These are phyloP conservation scores for Edaphochlamys debaryana DNA, from an alignment of 139 green algal species.

Conservation along the genomic window DNA sequence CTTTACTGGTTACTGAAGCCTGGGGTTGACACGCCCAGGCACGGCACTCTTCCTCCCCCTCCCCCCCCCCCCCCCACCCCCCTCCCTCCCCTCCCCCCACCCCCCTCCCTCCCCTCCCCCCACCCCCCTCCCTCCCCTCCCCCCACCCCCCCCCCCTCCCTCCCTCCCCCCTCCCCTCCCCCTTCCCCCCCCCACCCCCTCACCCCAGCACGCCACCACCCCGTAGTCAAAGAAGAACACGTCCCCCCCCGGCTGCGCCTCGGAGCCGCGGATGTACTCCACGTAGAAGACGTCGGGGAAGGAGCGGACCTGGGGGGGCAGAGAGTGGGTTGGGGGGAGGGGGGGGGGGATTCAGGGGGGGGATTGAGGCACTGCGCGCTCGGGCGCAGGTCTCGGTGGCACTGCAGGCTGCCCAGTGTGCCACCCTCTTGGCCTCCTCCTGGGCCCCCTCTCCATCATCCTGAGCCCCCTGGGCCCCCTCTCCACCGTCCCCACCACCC, in stretches of 20 bases:
- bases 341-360: neutral
- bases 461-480: too few species aligned
- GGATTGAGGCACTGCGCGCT: too few species aligned
- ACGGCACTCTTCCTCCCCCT: too few species aligned
- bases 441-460: too few species aligned
- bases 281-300: slow-evolving; percentile 65
- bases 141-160: neutral
- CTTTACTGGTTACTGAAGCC: too few species aligned
- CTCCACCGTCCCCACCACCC: too few species aligned
- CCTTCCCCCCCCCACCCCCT: neutral
- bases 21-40: too few species aligned
- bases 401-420: too few species aligned
- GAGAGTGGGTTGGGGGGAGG: neutral
- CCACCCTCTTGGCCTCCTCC: too few species aligned
- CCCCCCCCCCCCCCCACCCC: too few species aligned
- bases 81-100: neutral
- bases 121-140: neutral
- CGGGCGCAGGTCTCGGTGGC: too few species aligned
- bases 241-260: slow-evolving; percentile 50
- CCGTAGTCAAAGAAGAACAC: slow-evolving; percentile 59
- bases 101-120: neutral
- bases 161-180: neutral
- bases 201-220: slow-evolving; percentile 69
- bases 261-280: slow-evolving; percentile 53
- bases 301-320: slow-evolving; percentile 42